Conservation (phyloP, 805 yeast genomes). For the Candida peoriensis region DNA sequence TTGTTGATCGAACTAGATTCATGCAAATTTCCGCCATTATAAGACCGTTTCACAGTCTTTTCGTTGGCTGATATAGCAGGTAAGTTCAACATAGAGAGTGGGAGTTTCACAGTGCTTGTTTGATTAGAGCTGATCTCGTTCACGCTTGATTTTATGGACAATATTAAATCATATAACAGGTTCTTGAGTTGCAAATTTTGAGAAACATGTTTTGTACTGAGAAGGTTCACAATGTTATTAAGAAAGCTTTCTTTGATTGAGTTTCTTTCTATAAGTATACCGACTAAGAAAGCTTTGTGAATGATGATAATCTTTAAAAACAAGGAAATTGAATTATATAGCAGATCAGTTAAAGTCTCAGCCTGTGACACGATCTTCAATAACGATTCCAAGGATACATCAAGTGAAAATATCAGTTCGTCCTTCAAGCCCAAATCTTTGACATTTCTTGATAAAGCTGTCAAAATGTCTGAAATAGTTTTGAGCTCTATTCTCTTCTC, state of each 20-base stretch:
- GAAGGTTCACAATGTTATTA: constrained; percentile 40
- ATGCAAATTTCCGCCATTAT: constrained; percentile 16
- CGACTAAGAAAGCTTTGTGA: constrained; percentile 47
- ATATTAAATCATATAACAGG: constrained; percentile 52
- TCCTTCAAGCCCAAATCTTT: constrained; percentile 23
- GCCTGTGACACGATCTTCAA: constrained; percentile 19
- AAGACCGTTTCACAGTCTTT: background rate
- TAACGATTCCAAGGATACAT: constrained; percentile 34
- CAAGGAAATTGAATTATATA: constrained; percentile 35
- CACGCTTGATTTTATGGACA: constrained; percentile 41
- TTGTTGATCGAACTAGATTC: constrained; percentile 16
- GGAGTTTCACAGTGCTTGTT: constrained; percentile 21
- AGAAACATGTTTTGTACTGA: constrained; percentile 39
- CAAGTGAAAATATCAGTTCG: constrained; percentile 36
- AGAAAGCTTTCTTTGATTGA: constrained; percentile 41
- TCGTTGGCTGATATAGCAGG: constrained; percentile 18
- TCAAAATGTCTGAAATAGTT: constrained; percentile 14
- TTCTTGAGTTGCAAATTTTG: constrained; percentile 47
- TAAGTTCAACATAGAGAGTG: constrained; percentile 21
- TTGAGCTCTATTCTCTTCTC: constrained; percentile 9
- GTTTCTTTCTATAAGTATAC: constrained; percentile 38
- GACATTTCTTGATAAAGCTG: constrained; percentile 15
- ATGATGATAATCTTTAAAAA: constrained; percentile 52
- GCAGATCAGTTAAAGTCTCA: constrained; percentile 9
- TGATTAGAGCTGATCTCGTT: constrained; percentile 25